phyloP scores from a whole-genome alignment of 345 rosid species.

The Carallia brachiata region DNA sequence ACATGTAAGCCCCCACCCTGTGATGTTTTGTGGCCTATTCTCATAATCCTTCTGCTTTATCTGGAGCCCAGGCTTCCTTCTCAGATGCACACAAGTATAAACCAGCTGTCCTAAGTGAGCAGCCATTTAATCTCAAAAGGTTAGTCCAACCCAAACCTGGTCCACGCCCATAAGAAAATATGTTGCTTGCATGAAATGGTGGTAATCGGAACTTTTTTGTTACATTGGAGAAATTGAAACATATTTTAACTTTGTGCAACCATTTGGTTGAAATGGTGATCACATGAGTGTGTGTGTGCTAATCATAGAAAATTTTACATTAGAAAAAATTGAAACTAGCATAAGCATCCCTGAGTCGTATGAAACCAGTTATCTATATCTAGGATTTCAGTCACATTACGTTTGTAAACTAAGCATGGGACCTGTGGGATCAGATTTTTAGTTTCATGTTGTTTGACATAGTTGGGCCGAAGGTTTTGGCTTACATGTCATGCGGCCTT shows the following conservation, averaged over 20 bases:
- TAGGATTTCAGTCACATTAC: too few relatives aligned
- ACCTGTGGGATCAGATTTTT: neutral
- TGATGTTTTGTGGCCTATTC: neutral
- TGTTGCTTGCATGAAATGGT: neutral
- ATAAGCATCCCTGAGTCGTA: too few relatives aligned
- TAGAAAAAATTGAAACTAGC: too few relatives aligned
- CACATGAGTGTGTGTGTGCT: too few relatives aligned
- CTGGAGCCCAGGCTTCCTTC: slow-evolving; percentile 61
- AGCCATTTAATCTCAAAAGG: slow-evolving; percentile 85
- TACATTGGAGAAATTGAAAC: too few relatives aligned
- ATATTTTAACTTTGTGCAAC: too few relatives aligned
- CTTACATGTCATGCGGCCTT: neutral
- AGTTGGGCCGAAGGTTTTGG: neutral
- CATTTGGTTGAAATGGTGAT: too few relatives aligned
- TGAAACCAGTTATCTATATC: too few relatives aligned
- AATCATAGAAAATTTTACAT: too few relatives aligned
- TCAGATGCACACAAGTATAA: slow-evolving; percentile 64
- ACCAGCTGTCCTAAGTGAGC: slow-evolving; percentile 62
- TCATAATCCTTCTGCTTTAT: slow-evolving; percentile 2
- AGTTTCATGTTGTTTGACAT: neutral
- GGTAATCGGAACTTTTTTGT: too few relatives aligned
- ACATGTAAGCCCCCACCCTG: too few relatives aligned
- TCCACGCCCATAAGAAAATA: neutral
- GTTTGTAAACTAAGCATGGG: too few relatives aligned
- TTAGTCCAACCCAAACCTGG: slow-evolving; percentile 16